A percentile compares a stretch with the other conserved stretches of the same genome.
These are phyloP conservation scores for Kwoniella mangroviensis DNA, from an alignment of 768 basidiomycete genomes.

Conservation along the genomic window DNA sequence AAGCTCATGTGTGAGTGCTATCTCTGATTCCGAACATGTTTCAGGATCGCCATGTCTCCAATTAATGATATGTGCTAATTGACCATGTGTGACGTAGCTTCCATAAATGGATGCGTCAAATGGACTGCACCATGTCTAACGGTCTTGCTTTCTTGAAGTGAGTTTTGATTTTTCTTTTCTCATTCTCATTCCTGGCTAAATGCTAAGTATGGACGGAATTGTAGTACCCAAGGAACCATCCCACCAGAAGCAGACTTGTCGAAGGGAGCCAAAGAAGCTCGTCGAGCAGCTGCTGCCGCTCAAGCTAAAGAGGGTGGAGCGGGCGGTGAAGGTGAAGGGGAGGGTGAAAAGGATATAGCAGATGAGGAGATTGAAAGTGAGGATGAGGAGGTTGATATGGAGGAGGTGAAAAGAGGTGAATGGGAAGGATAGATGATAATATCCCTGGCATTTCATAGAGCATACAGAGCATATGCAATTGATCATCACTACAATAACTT, in stretches of 20 bases:
- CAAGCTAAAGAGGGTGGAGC: slow-evolving; percentile 14
- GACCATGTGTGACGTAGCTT: slow-evolving; percentile 28
- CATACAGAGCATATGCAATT: not conserved
- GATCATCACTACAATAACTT: not conserved
- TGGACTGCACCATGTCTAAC: slow-evolving; percentile 37
- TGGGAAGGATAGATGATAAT: not conserved
- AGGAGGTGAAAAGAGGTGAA: slow-evolving; percentile 55
- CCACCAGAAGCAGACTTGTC: slow-evolving; percentile 72
- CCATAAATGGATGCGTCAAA: slow-evolving; percentile 51
- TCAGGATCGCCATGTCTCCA: too few species aligned
- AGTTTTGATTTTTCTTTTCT: slow-evolving; percentile 59
- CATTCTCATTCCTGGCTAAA: not conserved
- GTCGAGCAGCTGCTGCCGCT: slow-evolving; percentile 25
- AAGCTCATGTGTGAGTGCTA: slow-evolving; percentile 70
- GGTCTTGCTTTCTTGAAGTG: slow-evolving; percentile 78
- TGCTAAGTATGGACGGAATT: not conserved
- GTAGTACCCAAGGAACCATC: slow-evolving; percentile 74
- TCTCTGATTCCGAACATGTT: not conserved
- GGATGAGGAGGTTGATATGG: slow-evolving; percentile 61
- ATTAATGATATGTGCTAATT: too few species aligned
- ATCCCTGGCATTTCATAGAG: not conserved
- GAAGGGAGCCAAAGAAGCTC: slow-evolving; percentile 59
- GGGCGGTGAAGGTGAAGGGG: slow-evolving; percentile 24
- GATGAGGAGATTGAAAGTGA: slow-evolving; percentile 57
- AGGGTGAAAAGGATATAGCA: slow-evolving; percentile 62